Evolutionary conservation across 495 filamentous ascomycete species (phyloP).

Genomic region (Penicillium cinerascens): DNA sequence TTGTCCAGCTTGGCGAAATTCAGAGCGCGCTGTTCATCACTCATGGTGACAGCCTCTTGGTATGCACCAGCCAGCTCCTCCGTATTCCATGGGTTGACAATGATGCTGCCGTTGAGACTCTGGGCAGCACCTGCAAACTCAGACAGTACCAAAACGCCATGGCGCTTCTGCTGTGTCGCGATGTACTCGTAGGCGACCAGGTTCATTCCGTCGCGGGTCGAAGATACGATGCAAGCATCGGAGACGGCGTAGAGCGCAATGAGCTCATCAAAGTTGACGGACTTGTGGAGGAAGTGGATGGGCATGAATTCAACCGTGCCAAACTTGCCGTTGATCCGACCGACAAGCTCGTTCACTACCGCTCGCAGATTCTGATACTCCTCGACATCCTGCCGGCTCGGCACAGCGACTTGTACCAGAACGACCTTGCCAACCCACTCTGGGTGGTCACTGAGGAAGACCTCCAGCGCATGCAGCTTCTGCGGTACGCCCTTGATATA

Average conservation of each 20-base stretch:
- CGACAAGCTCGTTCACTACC: slow-evolving; percentile 91
- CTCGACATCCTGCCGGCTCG: slow-evolving; percentile 90
- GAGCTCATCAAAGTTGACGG: slow-evolving; percentile 86
- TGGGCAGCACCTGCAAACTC: slow-evolving; percentile 96
- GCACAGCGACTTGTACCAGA: slow-evolving; percentile 92
- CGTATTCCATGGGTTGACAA: slow-evolving; percentile 97
- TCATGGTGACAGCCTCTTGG: slow-evolving; percentile 91
- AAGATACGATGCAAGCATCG: slow-evolving; percentile 91
- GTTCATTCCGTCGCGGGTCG: slow-evolving; percentile 98
- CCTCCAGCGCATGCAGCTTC: slow-evolving; percentile 91
- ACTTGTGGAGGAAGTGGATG: slow-evolving; percentile 96
- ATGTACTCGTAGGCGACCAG: slow-evolving; percentile 99
- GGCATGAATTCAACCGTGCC: slow-evolving; percentile 97
- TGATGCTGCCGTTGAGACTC: slow-evolving; percentile 84
- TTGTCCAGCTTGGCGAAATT: slow-evolving; percentile 88
- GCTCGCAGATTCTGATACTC: slow-evolving; percentile 95
- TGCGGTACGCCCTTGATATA: slow-evolving; percentile 98
- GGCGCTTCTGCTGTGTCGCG: slow-evolving; percentile 80
- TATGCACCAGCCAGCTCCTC: slow-evolving; percentile 92
- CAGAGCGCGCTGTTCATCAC: slow-evolving; percentile 73
- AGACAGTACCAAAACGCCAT: slow-evolving; percentile 88
- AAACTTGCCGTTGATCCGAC: slow-evolving; percentile 91
- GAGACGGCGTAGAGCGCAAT: slow-evolving; percentile 91
- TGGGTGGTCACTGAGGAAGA: slow-evolving; percentile 93
- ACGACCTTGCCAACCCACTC: slow-evolving; percentile 99